phyloP scores from a whole-genome alignment of 257 asterid genomes.

The Catharanthus roseus region DNA sequence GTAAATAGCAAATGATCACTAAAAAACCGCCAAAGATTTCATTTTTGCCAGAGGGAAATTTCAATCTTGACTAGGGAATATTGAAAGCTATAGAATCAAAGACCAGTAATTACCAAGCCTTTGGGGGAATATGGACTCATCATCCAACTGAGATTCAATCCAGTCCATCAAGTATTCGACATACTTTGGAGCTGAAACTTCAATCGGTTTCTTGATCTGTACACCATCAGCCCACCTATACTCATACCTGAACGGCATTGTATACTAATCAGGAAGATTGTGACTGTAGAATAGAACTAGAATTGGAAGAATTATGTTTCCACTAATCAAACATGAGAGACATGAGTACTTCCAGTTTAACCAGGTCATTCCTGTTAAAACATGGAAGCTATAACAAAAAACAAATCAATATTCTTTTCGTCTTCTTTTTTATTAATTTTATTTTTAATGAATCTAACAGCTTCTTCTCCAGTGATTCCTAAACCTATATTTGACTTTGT shows the following conservation, averaged over 20 bases:
- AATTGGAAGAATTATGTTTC: not conserved
- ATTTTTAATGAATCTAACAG: not conserved
- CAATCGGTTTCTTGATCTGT: constrained; percentile 80
- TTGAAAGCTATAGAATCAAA: not conserved
- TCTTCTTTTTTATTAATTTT: not conserved
- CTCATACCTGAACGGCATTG: constrained; percentile 49
- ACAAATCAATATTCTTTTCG: too few species aligned
- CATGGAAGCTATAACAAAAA: not conserved
- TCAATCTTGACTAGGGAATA: not conserved
- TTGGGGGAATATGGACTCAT: constrained; percentile 85
- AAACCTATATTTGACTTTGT: not conserved
- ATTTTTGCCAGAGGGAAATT: not conserved
- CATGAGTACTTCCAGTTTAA: not conserved
- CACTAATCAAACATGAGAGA: not conserved
- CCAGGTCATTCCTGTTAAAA: not conserved
- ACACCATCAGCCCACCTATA: constrained; percentile 98
- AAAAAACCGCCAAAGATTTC: not conserved
- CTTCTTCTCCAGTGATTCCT: not conserved
- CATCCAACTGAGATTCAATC: constrained; percentile 83
- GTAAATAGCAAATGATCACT: too few species aligned
- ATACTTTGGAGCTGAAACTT: constrained; percentile 90
- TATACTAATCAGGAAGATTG: not conserved
- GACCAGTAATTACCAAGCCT: constrained; percentile 52
- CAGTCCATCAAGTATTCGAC: constrained; percentile 94
- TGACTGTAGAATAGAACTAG: not conserved